Conservation (phyloP, 805 yeast species). For the Torulaspora indica region DNA sequence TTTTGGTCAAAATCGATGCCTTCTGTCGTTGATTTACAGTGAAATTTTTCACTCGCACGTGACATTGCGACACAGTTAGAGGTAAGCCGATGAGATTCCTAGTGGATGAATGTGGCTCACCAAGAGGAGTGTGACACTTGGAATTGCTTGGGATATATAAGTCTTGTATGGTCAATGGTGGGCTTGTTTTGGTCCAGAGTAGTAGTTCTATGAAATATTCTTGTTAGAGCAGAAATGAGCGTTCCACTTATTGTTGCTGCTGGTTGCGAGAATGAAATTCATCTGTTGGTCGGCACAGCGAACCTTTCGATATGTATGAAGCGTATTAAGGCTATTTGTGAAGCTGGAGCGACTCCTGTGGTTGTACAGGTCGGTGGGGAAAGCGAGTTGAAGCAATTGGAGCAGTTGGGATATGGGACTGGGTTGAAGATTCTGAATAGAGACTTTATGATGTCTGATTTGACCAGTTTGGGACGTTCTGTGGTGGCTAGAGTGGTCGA, state of each 20-base stretch:
- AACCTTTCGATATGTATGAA: conserved; percentile 23
- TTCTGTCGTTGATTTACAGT: too few species aligned
- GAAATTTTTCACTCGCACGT: too few species aligned
- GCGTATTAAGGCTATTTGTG: conserved; percentile 46
- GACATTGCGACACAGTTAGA: too few species aligned
- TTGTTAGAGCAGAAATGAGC: conserved; percentile 2
- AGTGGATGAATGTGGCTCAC: too few species aligned
- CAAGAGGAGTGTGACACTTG: too few species aligned
- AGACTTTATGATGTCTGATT: conserved; percentile 40
- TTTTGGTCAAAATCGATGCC: too few species aligned
- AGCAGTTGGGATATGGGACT: conserved; percentile 23
- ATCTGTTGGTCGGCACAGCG: conserved; percentile 51
- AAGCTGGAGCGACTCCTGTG: conserved; percentile 54
- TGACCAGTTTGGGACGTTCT: conserved; percentile 54
- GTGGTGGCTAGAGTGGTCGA: conserved; percentile 67
- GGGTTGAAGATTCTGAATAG: conserved; percentile 31
- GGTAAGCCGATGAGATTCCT: too few species aligned
- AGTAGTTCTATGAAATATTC: background rate
- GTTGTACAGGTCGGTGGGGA: conserved; percentile 38
- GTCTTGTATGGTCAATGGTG: too few species aligned
- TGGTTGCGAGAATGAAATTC: conserved; percentile 47
- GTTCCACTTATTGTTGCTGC: conserved; percentile 41
- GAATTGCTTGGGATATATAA: too few species aligned
- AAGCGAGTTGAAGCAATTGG: conserved; percentile 20
- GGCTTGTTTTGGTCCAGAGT: too few species aligned